Percentiles rank a stretch among this genome's conserved stretches.
These are phyloP conservation scores for Russula emetica DNA, from an alignment of 768 basidiomycete genomes.

Conservation along the genomic window DNA sequence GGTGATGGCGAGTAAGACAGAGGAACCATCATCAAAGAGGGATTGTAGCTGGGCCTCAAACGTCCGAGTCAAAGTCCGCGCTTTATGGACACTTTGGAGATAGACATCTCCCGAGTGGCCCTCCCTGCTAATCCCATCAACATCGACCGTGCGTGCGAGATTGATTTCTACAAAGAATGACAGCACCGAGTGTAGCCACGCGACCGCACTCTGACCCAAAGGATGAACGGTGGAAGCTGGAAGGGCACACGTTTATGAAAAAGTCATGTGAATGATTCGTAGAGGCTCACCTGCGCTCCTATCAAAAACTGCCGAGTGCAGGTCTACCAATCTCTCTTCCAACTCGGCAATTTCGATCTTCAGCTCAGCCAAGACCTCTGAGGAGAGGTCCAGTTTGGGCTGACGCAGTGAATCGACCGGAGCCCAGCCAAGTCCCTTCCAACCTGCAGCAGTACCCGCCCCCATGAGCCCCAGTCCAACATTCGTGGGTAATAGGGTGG, in stretches of 20 bases:
- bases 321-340: conserved; percentile 46
- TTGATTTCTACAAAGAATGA: conserved; percentile 63
- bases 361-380: conserved; percentile 54
- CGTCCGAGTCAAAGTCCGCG: conserved; percentile 60
- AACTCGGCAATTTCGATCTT: conserved; percentile 44
- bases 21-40: conserved; percentile 65
- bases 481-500: conserved; percentile 55
- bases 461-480: conserved; percentile 78
- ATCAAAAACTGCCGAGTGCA: conserved; percentile 28
- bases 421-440: conserved; percentile 86
- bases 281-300: conserved; percentile 27
- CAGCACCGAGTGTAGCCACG: conserved; percentile 56
- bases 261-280: neutral
- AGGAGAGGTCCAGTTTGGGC: conserved; percentile 41
- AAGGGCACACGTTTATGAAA: neutral
- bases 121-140: conserved; percentile 64
- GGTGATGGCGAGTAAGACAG: conserved; percentile 58
- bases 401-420: conserved; percentile 46
- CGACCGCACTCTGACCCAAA: conserved; percentile 49
- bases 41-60: conserved; percentile 69
- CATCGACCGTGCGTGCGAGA: conserved; percentile 75
- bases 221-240: conserved; percentile 32
- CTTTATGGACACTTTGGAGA: conserved; percentile 61
- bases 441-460: conserved; percentile 66
- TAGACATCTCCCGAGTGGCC: conserved; percentile 49